phyloP scores from a whole-genome alignment of 768 basidiomycete species.

The Auriculariales sp. region DNA sequence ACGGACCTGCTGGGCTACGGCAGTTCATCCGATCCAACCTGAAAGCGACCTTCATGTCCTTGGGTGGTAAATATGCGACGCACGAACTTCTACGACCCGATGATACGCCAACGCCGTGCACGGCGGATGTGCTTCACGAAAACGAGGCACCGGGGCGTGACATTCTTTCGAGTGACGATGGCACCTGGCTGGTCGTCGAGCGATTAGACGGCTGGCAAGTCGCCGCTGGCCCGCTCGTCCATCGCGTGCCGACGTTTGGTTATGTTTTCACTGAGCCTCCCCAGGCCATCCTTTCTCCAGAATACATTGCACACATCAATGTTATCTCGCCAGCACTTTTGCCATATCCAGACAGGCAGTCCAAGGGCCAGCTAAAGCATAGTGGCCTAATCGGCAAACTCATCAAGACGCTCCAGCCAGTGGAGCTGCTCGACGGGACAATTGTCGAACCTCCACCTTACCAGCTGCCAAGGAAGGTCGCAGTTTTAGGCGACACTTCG shows the following conservation, averaged over 20 bases:
- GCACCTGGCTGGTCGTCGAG: constrained; percentile 51
- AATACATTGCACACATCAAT: constrained; percentile 9
- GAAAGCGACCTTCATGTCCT: constrained; percentile 47
- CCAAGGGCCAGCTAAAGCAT: no score
- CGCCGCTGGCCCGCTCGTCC: constrained; percentile 61
- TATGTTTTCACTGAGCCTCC: constrained; percentile 55
- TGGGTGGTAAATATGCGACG: constrained; percentile 50
- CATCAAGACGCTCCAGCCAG: not conserved
- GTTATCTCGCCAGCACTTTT: constrained; percentile 9
- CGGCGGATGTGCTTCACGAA: constrained; percentile 31
- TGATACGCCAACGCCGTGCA: constrained; percentile 41
- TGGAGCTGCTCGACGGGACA: constrained; percentile 17
- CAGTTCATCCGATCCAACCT: constrained; percentile 57
- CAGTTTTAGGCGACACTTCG: constrained; percentile 65
- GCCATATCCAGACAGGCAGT: no score
- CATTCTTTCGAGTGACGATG: constrained; percentile 35
- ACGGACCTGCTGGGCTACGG: constrained; percentile 68
- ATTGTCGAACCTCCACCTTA: constrained; percentile 14
- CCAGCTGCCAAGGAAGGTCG: constrained; percentile 47
- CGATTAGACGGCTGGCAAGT: constrained; percentile 33
- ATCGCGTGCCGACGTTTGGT: constrained; percentile 70
- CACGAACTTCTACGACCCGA: constrained; percentile 55
- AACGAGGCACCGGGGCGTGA: constrained; percentile 53
- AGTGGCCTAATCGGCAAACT: no score
- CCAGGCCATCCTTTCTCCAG: constrained; percentile 8